Evolutionary conservation across 2,329 filamentous ascomycete species (phyloP).

Genomic region (Pseudogymnoascus pannorum): DNA sequence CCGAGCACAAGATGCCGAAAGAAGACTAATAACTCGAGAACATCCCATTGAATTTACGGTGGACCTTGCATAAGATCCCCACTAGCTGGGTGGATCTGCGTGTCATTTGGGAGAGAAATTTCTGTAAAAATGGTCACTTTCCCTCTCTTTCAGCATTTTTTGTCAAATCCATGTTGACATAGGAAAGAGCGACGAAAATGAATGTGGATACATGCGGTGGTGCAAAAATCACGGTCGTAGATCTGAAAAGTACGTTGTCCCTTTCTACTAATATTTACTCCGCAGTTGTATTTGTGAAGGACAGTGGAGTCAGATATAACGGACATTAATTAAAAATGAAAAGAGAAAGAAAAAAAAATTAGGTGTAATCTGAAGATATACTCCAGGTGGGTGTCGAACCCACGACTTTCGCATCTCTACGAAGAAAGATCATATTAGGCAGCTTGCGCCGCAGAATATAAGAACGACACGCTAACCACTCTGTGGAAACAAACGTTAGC

Average conservation of each 20-base stretch:
- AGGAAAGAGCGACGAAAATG: neutral
- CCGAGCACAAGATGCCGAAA: neutral
- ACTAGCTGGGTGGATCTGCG: neutral
- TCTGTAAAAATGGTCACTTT: neutral
- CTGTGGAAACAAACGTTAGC: constrained; percentile 18
- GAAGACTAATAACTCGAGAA: neutral
- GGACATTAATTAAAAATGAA: neutral
- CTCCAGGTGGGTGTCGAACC: constrained; percentile 32
- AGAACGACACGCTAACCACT: constrained; percentile 35
- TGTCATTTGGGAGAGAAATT: neutral
- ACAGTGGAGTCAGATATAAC: neutral
- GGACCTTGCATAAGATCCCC: neutral
- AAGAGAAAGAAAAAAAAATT: constrained; percentile 11
- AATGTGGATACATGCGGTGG: neutral
- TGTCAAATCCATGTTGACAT: neutral
- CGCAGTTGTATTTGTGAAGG: neutral
- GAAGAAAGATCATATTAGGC: constrained; percentile 23
- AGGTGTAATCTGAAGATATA: constrained; percentile 16
- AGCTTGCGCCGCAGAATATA: constrained; percentile 26
- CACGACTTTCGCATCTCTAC: constrained; percentile 33
- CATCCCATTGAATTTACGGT: neutral
- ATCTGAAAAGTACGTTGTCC: neutral
- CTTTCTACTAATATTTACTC: neutral
- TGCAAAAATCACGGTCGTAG: neutral
- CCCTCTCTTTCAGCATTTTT: neutral